Base-by-base conservation (phyloP, 2,329 filamentous ascomycete genomes). In the Purpureocillium lavendulum region DNA sequence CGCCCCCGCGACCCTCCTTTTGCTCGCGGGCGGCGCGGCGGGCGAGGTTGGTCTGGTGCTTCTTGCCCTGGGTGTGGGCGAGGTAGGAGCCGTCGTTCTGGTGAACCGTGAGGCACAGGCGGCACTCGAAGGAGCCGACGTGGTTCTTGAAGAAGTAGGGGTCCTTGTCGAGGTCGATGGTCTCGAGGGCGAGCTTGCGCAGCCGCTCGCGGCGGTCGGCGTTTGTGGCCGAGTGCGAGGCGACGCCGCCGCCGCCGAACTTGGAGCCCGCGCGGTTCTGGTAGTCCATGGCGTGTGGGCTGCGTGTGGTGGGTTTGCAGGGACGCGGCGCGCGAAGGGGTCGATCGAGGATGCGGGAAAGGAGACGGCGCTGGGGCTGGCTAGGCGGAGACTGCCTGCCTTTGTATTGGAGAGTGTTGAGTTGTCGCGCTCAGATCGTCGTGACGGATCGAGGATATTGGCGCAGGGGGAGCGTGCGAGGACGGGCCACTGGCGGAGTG, bases 141-240 rank as follows among this genome's bases (percentile, higher is more conserved):
- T 98, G 90, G 72, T 98, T 98, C 65, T 94, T 94, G 82, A 98
- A 98, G 73, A 97, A 96, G 77, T 97, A 98, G 0, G 92, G 92
- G 68, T 98, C 92, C 69, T 96, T 97, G 68, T 97, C 92, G 47
- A 97, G 85, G 70, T 97, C 90, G 73, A 98, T 98, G 40, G 88
- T 94, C 69, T 98, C 92, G 57, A 98, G 86, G 42, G 92, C 92
- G 58, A 98, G 88, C 70, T 96, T 96, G 64, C 90, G 88, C 30
- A 98, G 83, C 47, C 92, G 89, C 65, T 98, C 92, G 60, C 92
- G 87, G 43, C 92, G 87, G 75, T 97, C 92, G 49, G 92, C 90
- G 65, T 97, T 97, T 46, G 88, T 94, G 43, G 88, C 87, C 55
- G 84, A 89, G 57, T 87, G 80, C 6, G 89, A 96, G 61, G 92